phyloP scores from a whole-genome alignment of 768 basidiomycete species.

The Xerocomellus chrysenteron region DNA sequence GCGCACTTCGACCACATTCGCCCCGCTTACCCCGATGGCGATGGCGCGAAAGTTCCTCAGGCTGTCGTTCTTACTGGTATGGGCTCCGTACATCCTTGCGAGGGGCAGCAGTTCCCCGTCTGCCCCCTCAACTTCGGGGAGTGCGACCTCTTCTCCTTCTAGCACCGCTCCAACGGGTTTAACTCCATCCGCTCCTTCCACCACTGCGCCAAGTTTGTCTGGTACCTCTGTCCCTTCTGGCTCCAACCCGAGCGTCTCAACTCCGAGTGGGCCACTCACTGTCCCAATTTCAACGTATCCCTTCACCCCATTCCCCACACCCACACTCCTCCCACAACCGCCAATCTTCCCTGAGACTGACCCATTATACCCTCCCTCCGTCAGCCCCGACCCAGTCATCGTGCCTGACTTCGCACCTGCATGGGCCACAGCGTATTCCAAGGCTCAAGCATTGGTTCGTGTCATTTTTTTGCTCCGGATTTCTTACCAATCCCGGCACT shows the following conservation, averaged over 20 bases:
- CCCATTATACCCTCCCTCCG: slow-evolving; percentile 57
- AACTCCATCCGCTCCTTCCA: slow-evolving; percentile 4
- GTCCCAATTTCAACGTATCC: slow-evolving; percentile 41
- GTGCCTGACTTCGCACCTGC: slow-evolving; percentile 49
- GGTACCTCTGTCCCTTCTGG: background rate
- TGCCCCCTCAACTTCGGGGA: background rate
- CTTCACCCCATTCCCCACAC: slow-evolving; percentile 63
- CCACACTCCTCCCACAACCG: slow-evolving; percentile 52
- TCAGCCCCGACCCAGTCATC: slow-evolving; percentile 37
- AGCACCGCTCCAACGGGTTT: background rate
- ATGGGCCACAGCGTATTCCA: slow-evolving; percentile 59
- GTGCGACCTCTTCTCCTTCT: background rate
- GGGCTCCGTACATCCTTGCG: slow-evolving; percentile 4
- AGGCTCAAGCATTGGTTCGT: slow-evolving; percentile 55
- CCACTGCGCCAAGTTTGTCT: background rate
- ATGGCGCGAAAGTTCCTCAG: slow-evolving; percentile 19
- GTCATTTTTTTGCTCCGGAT: background rate
- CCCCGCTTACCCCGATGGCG: background rate
- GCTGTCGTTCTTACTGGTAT: slow-evolving; percentile 17
- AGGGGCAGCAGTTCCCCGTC: background rate
- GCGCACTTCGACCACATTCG: background rate
- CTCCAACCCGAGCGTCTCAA: slow-evolving; percentile 13
- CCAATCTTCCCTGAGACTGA: slow-evolving; percentile 54
- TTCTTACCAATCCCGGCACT: background rate
- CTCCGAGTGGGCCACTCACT: slow-evolving; percentile 26